Evolutionary conservation across 1,139 yeast genomes (phyloP), one percentile per base, ranked within the genome.

Genomic region (Blastobotrys capitulatus): DNA sequence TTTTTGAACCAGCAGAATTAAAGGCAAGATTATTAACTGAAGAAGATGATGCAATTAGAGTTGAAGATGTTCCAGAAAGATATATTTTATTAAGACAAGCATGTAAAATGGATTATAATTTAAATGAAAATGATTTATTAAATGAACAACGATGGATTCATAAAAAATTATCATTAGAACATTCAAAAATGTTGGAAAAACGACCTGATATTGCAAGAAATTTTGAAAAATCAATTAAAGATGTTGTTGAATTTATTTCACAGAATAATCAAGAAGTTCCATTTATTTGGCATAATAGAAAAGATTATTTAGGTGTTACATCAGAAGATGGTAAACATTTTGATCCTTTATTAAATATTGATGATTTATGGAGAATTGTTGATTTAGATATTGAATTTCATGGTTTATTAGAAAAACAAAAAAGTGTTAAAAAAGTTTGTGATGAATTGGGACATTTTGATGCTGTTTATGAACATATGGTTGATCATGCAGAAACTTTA

Each of bases 201-300:
- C 57, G 68, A 27, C 71, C 74, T 15, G 73, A 73, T 52, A 72
- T 82, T 51, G 77, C 74, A 50, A 70, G 69, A 10, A 88, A 90
- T 6, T 86, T 87, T 66, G 75, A 75, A 50, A 76, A 74, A 42
- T 83, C 96, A 0, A 86, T 90, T 15, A 79, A 80, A 26, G 80
- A 84, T 57, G 90, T 86, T 1, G 80, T 92, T 38, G 89, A 80
- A 56, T 89, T 89, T 61, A 72, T 92, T 35, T 76, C 89, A 12
- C 82, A 80, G 57, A 95, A 89, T 47, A 76, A 83, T 49, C 76
- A 84, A 55, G 99, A 92, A 64, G 96, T 92, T 3, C 97, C 98
- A n/a, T 87, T 89, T 63, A 89, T 92, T 53, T 90, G 96, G 87
- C 84, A 90, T 35, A 96, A 89, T 63, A 86, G 97, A 65, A 85